Conservation (phyloP, 148 eudicot genomes). For the Rhododendron mucronatum region DNA sequence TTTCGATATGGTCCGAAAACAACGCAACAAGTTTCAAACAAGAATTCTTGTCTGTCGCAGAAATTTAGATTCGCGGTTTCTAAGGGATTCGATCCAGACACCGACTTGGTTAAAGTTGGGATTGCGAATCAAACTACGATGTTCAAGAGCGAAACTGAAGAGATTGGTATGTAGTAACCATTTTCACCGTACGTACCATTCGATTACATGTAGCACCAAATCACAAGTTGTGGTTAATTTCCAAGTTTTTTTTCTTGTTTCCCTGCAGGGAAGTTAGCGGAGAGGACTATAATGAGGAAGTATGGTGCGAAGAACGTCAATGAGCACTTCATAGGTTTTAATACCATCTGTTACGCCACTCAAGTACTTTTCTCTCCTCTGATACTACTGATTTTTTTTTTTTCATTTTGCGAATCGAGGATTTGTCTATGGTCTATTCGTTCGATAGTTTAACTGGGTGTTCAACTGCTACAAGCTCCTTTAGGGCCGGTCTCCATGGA, state of each 20-base stretch:
- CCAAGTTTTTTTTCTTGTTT: neutral
- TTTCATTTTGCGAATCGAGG: neutral
- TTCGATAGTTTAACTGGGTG: neutral
- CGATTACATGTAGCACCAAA: neutral
- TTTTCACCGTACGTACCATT: neutral
- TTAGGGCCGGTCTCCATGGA: neutral
- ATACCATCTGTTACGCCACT: slow-evolving; percentile 97
- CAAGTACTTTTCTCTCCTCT: slow-evolving; percentile 45
- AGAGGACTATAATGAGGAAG: slow-evolving; percentile 86
- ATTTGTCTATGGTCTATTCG: too few relatives aligned
- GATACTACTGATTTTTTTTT: neutral
- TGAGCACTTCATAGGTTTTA: slow-evolving; percentile 76
- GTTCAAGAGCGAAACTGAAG: slow-evolving; percentile 99
- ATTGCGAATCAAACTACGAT: slow-evolving; percentile 99
- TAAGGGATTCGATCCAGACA: slow-evolving; percentile 89
- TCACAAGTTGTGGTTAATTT: neutral
- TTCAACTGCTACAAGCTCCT: too few relatives aligned
- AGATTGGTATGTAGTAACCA: slow-evolving; percentile 74
- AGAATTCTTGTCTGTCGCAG: slow-evolving; percentile 29
- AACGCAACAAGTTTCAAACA: neutral
- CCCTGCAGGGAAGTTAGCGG: slow-evolving; percentile 66
- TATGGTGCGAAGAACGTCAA: slow-evolving; percentile 73
- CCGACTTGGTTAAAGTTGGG: slow-evolving; percentile 76
- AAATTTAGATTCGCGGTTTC: slow-evolving; percentile 88
- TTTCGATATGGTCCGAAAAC: neutral